Evolutionary conservation across 1,284 basidiomycete genomes (phyloP).

Genomic region (Sphaerobolus stellatus): DNA sequence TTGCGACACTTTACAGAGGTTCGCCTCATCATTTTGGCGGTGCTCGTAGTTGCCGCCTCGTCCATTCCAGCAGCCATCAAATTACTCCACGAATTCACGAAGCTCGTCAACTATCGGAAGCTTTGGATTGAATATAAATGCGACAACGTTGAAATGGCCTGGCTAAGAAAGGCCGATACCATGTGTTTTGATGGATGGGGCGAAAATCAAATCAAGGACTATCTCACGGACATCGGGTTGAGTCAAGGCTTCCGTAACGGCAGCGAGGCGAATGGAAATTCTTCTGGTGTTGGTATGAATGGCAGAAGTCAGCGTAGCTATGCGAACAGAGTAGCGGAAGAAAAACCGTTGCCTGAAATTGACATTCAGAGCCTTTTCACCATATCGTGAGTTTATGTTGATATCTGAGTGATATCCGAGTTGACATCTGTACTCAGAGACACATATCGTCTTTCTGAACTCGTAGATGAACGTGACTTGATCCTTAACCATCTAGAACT

Average conservation of each 20-base stretch:
- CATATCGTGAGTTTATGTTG: conserved; percentile 51
- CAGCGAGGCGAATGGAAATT: conserved; percentile 11
- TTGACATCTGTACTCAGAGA: conserved; percentile 45
- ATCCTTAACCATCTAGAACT: conserved; percentile 75
- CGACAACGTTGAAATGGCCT: conserved; percentile 69
- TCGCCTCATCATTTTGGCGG: conserved; percentile 66
- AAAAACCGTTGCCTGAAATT: conserved; percentile 48
- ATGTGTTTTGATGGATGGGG: conserved; percentile 70
- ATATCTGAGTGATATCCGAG: background rate
- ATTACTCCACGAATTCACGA: conserved; percentile 63
- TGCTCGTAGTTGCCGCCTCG: conserved; percentile 56
- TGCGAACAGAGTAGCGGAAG: conserved; percentile 21
- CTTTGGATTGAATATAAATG: conserved; percentile 65
- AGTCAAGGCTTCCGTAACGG: conserved; percentile 35
- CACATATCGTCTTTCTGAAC: conserved; percentile 58
- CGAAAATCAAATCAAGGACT: conserved; percentile 67
- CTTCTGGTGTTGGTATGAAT: conserved; percentile 24
- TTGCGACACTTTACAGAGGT: conserved; percentile 50
- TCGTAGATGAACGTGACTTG: conserved; percentile 70
- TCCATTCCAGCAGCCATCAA: conserved; percentile 65
- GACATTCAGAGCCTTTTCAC: conserved; percentile 74
- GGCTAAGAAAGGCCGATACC: conserved; percentile 59
- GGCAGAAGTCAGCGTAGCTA: conserved; percentile 19
- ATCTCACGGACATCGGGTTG: conserved; percentile 60
- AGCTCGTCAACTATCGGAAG: conserved; percentile 51